These are phyloP conservation scores for Crinitomyces ghanaensis DNA, from an alignment of 805 yeast genomes.

Conservation along the genomic window DNA sequence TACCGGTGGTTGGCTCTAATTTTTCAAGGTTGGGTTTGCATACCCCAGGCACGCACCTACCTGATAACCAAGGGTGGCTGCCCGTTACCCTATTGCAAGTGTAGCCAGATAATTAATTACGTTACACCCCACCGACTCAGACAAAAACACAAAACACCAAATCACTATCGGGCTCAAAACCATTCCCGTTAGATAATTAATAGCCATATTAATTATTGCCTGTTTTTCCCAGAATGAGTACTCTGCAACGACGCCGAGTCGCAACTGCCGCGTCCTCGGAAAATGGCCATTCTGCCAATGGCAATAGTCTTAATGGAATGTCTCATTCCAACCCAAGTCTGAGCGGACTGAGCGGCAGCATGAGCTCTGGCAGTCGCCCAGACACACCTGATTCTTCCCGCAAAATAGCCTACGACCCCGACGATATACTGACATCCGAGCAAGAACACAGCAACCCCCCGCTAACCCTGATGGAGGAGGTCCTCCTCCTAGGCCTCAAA, in stretches of 20 bases:
- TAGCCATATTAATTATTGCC: too few relatives aligned
- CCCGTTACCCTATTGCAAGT: too few relatives aligned
- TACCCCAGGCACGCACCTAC: too few relatives aligned
- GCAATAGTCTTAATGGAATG: constrained; percentile 7
- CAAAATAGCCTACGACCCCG: constrained; percentile 74
- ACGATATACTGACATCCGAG: constrained; percentile 38
- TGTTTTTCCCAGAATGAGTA: too few relatives aligned
- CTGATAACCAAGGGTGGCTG: too few relatives aligned
- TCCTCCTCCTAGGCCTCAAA: constrained; percentile 80
- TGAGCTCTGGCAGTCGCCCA: neutral
- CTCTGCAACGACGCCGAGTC: constrained; percentile 20
- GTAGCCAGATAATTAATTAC: too few relatives aligned
- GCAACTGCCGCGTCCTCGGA: constrained; percentile 7
- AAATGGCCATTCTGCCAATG: neutral
- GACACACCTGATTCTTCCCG: constrained; percentile 25
- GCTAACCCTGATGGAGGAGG: constrained; percentile 93
- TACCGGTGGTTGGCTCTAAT: too few relatives aligned
- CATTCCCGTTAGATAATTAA: too few relatives aligned
- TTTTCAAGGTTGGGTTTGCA: too few relatives aligned
- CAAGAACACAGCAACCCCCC: constrained; percentile 48
- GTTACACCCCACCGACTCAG: too few relatives aligned
- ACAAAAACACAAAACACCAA: too few relatives aligned
- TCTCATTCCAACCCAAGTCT: constrained; percentile 2
- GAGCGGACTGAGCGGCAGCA: constrained; percentile 1
- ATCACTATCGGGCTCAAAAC: too few relatives aligned